Base-by-base conservation (phyloP, 768 basidiomycete species). In the Coprinellus micaceus region DNA sequence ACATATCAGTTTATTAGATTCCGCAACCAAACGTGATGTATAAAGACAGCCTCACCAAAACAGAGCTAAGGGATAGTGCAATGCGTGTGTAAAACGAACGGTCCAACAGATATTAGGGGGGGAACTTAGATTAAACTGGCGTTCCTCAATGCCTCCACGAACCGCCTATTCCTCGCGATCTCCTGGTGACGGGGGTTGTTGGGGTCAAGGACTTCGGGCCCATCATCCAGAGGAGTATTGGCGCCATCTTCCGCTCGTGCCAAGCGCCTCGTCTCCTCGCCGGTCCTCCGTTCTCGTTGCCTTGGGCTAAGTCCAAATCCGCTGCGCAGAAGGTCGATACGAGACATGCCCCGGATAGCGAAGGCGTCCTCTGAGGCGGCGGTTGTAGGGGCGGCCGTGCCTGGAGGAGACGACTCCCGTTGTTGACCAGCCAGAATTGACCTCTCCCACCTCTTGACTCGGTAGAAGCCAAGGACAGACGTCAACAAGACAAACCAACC, bases 391-490 rank as follows among this genome's bases (percentile, higher is more conserved):
- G 54, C 57, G 41, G 60, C 43, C 39, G 57, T 65, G 52, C 41
- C 44, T 24, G 67, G 37, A n/a, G 63, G 44, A 46, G 52, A 59
- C 25, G 19, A 22, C 17, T 13, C n/a, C 21, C 43, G 48, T 41
- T 67, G 74, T 59, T 81, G 81, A 5, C 88, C 83, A 9, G 81
- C 77, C 22, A 89, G 74, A 55, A 94, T 86, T 15, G 86, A 83
- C 56, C 81, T 77, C 67, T 94, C 91, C 91, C 91, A 94, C 47
- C 89, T 84, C 67, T 93, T 94, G 56, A 93, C 88, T 36, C 91
- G 84, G 88, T 88, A 92, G 72, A 85, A 97, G 24, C 90, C 86
- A 40, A 96, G 88, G 9, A 95, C 64, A n/a, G 91, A 91, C 1
- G 93, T 97, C 52, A 98, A 77, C 39, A 98, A 81, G 48, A 73